Conservation (phyloP, 148 eudicot species). For the Polygonum maritimum region DNA sequence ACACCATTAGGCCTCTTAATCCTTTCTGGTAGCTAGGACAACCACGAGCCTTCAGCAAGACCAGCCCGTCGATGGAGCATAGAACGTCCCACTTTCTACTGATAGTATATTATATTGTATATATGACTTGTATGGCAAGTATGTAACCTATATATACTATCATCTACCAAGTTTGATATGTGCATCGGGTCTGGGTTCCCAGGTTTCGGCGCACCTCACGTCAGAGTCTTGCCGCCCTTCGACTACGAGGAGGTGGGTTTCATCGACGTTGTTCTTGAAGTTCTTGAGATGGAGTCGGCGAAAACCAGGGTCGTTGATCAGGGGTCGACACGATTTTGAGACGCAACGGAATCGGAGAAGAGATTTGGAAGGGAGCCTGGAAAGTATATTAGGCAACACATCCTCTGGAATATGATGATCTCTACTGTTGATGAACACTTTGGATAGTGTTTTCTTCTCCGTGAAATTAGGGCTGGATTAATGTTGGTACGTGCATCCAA, state of each 20-base stretch:
- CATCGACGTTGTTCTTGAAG: not conserved
- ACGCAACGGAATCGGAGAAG: not conserved
- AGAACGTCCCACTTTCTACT: not conserved
- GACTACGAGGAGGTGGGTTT: not conserved
- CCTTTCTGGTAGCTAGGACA: no score
- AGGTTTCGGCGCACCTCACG: no score
- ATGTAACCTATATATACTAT: no score
- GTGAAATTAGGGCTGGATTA: not conserved
- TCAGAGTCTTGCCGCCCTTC: not conserved
- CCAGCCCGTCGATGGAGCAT: not conserved
- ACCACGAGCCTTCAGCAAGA: not conserved
- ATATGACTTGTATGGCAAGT: no score
- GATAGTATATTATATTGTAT: no score
- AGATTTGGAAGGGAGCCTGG: not conserved
- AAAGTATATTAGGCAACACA: not conserved
- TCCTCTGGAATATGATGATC: not conserved
- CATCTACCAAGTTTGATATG: not conserved
- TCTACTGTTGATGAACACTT: not conserved
- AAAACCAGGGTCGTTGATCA: not conserved
- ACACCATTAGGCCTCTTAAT: no score
- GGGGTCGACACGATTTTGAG: not conserved
- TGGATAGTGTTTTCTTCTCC: not conserved
- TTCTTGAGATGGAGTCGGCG: not conserved
- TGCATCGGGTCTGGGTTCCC: no score
- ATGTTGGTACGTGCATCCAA: not conserved